Base-by-base conservation (phyloP, 129 eudicot genomes). In the Silybum marianum region DNA sequence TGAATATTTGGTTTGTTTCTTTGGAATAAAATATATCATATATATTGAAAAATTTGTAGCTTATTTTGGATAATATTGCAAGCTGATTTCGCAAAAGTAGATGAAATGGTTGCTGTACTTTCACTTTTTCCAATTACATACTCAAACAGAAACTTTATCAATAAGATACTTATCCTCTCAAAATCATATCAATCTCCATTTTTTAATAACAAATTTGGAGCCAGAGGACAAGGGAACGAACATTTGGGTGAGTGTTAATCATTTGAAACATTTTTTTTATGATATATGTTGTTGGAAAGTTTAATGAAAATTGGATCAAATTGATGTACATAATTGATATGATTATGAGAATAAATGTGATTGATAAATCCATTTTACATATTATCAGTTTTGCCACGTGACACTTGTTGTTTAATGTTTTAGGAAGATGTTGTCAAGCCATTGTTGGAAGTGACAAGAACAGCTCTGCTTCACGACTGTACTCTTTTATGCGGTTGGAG, bases 401-500 rank as follows among this genome's bases (percentile, higher is more conserved):
- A 28, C 23, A 4, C 12, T 42, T 74, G 63, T 14, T 80, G 58
- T 46, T 32, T 46, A 74, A 87, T 60, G 72, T 86, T 78, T 71
- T 88, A 95, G 99, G 99, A 95, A 86, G 99, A 95, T 91, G 99
- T 95, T 70, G 89, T 91, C 60, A 95, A 95, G 88, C 98, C 99
- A 71, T 87, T 95, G 79, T 92, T 95, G 85, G 99, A 95, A 92
- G 92, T 93, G 84, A 95, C 99, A 36, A 95, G 89, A 89, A 95
- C 99, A 23, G 90, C 98, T 79, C 86, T 95, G 40, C 98, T 95
- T 83, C 99, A 95, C 84, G 97, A 95, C 81, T 95, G 98, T 88
- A 93, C 98, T 72, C 99, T 95, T 82, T 85, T 95, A 78, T 95
- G 99, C 87, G 98, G 85, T 78, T 95, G 99, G 98, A 95, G 99